These are phyloP conservation scores for Aspergillus neotritici DNA, from an alignment of 2,329 filamentous ascomycete species.

Conservation along the genomic window DNA sequence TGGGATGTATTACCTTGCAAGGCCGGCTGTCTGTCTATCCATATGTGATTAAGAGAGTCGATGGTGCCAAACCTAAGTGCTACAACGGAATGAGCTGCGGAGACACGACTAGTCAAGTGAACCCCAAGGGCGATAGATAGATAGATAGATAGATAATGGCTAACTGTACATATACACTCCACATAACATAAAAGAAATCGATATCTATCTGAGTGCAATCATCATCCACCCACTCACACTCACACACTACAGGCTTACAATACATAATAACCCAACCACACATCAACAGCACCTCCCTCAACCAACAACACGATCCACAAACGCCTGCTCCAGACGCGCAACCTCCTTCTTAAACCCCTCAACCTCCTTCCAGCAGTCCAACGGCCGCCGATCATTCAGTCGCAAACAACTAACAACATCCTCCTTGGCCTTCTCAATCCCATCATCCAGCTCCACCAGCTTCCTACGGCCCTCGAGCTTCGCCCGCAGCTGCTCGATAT, in stretches of 20 bases:
- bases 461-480: constrained; percentile 59
- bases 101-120: constrained; percentile 1
- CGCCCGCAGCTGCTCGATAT: constrained; percentile 52
- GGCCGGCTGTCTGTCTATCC: too few relatives aligned
- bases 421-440: constrained; percentile 67
- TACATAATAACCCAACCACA: constrained; percentile 6
- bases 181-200: constrained; percentile 8
- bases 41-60: background rate
- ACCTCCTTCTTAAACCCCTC: constrained; percentile 88
- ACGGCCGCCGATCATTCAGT: constrained; percentile 75
- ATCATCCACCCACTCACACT: constrained; percentile 3
- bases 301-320: constrained; percentile 71
- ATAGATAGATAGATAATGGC: constrained; percentile 8
- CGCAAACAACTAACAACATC: constrained; percentile 75
- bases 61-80: background rate
- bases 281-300: constrained; percentile 14
- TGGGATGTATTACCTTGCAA: too few relatives aligned
- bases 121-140: constrained; percentile 5
- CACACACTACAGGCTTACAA: background rate
- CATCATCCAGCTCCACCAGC: constrained; percentile 60
- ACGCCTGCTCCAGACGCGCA: constrained; percentile 73
- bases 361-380: constrained; percentile 94
- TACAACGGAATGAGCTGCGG: background rate
- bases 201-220: constrained; percentile 7
- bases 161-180: constrained; percentile 15